Percentiles rank a stretch among this genome's conserved stretches.
Evolutionary conservation across 2,329 filamentous ascomycete species (phyloP).

Genomic region (Myriangium duriaei): DNA sequence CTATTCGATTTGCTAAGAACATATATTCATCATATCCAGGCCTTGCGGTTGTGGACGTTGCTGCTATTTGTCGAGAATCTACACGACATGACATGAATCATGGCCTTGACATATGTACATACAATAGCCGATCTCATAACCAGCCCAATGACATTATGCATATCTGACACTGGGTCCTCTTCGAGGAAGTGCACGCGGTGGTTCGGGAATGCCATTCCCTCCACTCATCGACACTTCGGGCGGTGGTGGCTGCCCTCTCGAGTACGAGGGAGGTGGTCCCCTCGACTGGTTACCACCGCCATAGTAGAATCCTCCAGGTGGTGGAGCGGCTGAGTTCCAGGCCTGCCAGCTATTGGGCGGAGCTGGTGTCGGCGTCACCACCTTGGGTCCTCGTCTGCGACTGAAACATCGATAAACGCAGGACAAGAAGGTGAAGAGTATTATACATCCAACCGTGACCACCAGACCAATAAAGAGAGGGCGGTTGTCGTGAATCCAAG

Average conservation of each 20-base stretch:
- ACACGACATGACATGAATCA: no score
- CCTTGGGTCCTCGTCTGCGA: slow-evolving; percentile 18
- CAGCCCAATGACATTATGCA: no score
- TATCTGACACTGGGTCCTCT: no score
- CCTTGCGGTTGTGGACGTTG: no score
- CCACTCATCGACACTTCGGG: neutral
- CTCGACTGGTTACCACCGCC: neutral
- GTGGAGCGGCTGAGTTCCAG: slow-evolving; percentile 15
- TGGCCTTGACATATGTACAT: no score
- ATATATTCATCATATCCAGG: no score
- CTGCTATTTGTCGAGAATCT: no score
- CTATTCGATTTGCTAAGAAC: no score
- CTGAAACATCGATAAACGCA: slow-evolving; percentile 50
- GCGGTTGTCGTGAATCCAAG: slow-evolving; percentile 68
- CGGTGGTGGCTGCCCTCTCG: neutral
- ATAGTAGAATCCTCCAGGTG: neutral
- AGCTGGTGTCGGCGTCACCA: slow-evolving; percentile 13
- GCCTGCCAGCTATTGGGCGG: slow-evolving; percentile 23
- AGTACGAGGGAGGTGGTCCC: no score
- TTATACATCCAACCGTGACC: slow-evolving; percentile 56
- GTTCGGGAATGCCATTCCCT: neutral
- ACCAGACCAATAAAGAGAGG: slow-evolving; percentile 71
- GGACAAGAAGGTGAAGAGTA: slow-evolving; percentile 55
- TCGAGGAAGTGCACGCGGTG: no score
- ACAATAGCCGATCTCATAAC: no score